Evolutionary conservation across 345 rosid genomes (phyloP).

Genomic region (Eucalyptus grandis): DNA sequence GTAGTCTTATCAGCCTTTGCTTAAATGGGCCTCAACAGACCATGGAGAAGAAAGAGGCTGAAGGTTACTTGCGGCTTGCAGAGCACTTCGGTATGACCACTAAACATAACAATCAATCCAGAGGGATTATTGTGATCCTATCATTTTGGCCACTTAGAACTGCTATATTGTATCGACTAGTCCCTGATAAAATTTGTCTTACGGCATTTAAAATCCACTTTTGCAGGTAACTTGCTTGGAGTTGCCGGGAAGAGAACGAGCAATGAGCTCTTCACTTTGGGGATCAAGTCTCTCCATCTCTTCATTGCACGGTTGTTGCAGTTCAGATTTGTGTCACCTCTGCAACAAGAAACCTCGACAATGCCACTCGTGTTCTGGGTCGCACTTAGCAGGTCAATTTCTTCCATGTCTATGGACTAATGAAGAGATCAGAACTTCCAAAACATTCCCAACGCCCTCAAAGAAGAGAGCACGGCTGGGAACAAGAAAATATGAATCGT

Average conservation of each 20-base stretch:
- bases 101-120: background rate
- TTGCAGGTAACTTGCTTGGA: conserved; percentile 1
- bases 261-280: background rate
- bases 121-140: background rate
- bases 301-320: conserved; percentile 9
- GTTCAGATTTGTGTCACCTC: background rate
- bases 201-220: background rate
- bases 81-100: background rate
- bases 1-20: background rate
- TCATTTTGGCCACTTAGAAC: background rate
- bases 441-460: background rate
- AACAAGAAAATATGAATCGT: background rate
- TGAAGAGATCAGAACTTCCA: background rate
- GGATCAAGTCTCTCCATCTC: conserved; percentile 6
- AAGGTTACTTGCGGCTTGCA: background rate
- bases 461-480: background rate
- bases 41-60: background rate
- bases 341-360: background rate
- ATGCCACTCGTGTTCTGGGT: conserved; percentile 3
- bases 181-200: background rate
- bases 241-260: background rate
- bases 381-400: conserved; percentile 6
- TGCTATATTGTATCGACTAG: background rate
- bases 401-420: conserved; percentile 1
- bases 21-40: background rate